Conservation (phyloP, 768 basidiomycete genomes). For the Boletus fagicola region DNA sequence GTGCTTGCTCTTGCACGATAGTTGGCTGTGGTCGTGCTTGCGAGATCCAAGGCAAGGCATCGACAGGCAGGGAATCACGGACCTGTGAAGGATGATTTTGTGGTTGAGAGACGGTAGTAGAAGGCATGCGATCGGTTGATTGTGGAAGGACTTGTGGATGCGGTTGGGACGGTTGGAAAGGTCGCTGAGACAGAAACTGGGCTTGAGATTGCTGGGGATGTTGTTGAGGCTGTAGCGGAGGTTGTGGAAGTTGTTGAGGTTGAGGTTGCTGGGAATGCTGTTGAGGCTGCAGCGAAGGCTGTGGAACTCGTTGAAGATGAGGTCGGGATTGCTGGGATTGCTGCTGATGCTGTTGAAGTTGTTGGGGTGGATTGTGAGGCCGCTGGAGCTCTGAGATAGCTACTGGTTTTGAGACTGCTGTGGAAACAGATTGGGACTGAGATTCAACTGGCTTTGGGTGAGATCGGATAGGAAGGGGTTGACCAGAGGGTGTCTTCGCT, state of each 20-base stretch:
- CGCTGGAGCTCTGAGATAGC: not conserved
- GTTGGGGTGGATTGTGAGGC: not conserved
- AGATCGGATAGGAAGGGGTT: not conserved
- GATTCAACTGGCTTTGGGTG: not conserved
- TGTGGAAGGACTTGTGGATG: not conserved
- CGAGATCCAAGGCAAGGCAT: not conserved
- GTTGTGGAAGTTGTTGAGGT: not conserved
- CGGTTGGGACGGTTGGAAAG: conserved; percentile 1
- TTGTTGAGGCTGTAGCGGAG: not conserved
- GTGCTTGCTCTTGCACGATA: conserved; percentile 7
- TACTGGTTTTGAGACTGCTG: not conserved
- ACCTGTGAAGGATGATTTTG: conserved; percentile 2
- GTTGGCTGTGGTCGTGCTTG: conserved; percentile 1
- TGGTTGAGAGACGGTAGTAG: conserved; percentile 1
- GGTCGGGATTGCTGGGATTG: not conserved
- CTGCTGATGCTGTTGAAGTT: not conserved
- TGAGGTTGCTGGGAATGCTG: conserved; percentile 2
- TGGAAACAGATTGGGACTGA: not conserved
- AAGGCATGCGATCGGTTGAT: not conserved
- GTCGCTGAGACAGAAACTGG: not conserved
- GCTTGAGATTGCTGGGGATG: not conserved
- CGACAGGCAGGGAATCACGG: not conserved
- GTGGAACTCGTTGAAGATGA: conserved; percentile 2
- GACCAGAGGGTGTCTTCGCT: not conserved
- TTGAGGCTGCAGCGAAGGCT: not conserved